Conservation (phyloP, 2,329 filamentous ascomycete genomes). For the Talaromyces sp. region DNA sequence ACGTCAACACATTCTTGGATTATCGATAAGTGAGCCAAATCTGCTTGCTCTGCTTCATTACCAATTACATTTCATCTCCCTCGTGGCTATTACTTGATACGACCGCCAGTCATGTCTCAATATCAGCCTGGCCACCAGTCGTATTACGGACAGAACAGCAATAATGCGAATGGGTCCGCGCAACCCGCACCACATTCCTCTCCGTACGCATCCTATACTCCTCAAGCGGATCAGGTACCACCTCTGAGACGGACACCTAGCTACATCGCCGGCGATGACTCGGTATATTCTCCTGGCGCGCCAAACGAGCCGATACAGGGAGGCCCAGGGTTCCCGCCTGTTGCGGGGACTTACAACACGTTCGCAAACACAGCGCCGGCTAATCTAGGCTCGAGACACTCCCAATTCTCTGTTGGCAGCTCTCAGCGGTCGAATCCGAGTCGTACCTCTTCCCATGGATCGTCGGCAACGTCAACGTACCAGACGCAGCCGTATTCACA, state of each 20-base stretch:
- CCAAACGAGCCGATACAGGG: conserved; percentile 6
- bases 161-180: conserved; percentile 23
- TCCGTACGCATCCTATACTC: conserved; percentile 42
- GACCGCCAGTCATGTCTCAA: conserved; percentile 46
- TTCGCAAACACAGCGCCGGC: conserved; percentile 27
- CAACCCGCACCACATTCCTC: conserved; percentile 26
- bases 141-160: conserved; percentile 40
- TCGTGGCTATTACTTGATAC: neutral
- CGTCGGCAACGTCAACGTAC: conserved; percentile 44
- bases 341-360: conserved; percentile 25
- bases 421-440: conserved; percentile 36
- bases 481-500: conserved; percentile 50
- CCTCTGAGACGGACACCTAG: conserved; percentile 59
- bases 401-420: conserved; percentile 32
- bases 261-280: conserved; percentile 74
- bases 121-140: conserved; percentile 53
- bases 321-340: conserved; percentile 7
- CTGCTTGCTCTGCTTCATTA: neutral
- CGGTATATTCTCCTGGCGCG: conserved; percentile 22
- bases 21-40: neutral
- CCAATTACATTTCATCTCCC: neutral
- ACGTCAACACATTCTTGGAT: neutral
- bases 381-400: conserved; percentile 34
- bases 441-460: conserved; percentile 42
- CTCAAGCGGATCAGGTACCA: conserved; percentile 39